Conservation (phyloP, 2,329 filamentous ascomycete species). For the Lachnellula suecica region DNA sequence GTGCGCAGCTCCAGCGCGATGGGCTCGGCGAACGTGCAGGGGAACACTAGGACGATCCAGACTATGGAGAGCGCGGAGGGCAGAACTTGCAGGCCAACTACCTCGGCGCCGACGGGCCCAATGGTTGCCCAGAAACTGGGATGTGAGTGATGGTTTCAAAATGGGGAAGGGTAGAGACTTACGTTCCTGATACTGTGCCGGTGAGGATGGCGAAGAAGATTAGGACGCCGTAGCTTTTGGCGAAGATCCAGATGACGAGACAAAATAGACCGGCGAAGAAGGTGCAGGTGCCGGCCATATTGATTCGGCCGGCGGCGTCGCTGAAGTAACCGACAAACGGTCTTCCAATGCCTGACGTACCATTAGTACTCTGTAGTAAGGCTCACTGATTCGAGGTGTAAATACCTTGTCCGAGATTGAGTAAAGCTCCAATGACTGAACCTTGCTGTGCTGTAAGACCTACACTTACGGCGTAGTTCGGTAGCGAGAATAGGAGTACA, state of each 20-base stretch:
- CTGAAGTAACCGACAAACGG: slow-evolving; percentile 72
- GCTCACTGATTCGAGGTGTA: no score
- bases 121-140: slow-evolving; percentile 63
- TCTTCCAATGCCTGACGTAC: slow-evolving; percentile 56
- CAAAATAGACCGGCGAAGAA: slow-evolving; percentile 63
- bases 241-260: slow-evolving; percentile 72
- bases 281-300: slow-evolving; percentile 67
- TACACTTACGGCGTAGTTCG: slow-evolving; percentile 69
- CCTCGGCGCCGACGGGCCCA: slow-evolving; percentile 69
- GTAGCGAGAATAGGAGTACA: slow-evolving; percentile 73
- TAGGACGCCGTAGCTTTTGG: slow-evolving; percentile 62
- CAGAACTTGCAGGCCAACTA: slow-evolving; percentile 68
- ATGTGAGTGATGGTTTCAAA: not conserved
- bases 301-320: slow-evolving; percentile 69
- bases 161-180: slow-evolving; percentile 1
- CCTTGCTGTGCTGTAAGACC: slow-evolving; percentile 68
- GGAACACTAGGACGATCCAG: slow-evolving; percentile 71
- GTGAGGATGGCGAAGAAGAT: slow-evolving; percentile 69
- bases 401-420: slow-evolving; percentile 59
- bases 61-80: slow-evolving; percentile 69
- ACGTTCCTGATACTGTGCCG: slow-evolving; percentile 66
- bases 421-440: slow-evolving; percentile 68
- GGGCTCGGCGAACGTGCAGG: slow-evolving; percentile 65
- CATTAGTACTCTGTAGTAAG: no score
- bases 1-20: slow-evolving; percentile 54